Evolutionary conservation across 257 asterid genomes (phyloP).

Genomic region (Capsicum rhomboideum): DNA sequence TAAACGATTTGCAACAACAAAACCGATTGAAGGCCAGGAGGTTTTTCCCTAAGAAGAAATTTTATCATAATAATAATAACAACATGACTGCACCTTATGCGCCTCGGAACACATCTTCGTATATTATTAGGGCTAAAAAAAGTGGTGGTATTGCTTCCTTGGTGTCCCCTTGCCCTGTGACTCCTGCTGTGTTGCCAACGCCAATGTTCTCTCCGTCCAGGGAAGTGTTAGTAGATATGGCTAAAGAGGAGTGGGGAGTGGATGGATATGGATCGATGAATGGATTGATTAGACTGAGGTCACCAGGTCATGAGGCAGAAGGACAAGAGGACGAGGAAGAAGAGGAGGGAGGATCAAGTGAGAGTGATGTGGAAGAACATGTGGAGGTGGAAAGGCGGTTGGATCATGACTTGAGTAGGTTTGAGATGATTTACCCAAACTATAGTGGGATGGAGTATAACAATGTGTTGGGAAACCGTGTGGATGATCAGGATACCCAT

Average conservation of each 20-base stretch:
- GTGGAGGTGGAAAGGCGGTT: constrained; percentile 76
- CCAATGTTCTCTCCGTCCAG: constrained; percentile 78
- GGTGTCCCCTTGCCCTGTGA: constrained; percentile 73
- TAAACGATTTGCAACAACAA: constrained; percentile 62
- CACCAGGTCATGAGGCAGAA: constrained; percentile 55
- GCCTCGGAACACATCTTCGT: constrained; percentile 65
- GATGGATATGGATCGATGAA: constrained; percentile 90
- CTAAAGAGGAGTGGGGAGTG: constrained; percentile 87
- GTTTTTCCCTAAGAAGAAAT: constrained; percentile 52
- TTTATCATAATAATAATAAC: constrained; percentile 12
- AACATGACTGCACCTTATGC: constrained; percentile 52
- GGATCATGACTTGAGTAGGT: constrained; percentile 76
- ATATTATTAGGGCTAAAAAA: constrained; percentile 60
- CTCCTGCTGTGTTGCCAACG: constrained; percentile 72
- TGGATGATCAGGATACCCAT: constrained; percentile 75
- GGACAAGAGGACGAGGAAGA: constrained; percentile 53
- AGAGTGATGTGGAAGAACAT: constrained; percentile 81
- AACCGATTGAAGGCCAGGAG: constrained; percentile 56
- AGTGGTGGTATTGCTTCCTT: constrained; percentile 74
- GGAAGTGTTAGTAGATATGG: constrained; percentile 79
- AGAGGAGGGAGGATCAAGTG: constrained; percentile 68
- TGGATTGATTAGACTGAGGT: constrained; percentile 72
- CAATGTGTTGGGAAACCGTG: constrained; percentile 63
- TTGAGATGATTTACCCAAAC: constrained; percentile 71
- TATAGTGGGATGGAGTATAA: constrained; percentile 36